These are phyloP conservation scores for Przewalskia tangutica DNA, from an alignment of 257 asterid genomes.

Conservation along the genomic window DNA sequence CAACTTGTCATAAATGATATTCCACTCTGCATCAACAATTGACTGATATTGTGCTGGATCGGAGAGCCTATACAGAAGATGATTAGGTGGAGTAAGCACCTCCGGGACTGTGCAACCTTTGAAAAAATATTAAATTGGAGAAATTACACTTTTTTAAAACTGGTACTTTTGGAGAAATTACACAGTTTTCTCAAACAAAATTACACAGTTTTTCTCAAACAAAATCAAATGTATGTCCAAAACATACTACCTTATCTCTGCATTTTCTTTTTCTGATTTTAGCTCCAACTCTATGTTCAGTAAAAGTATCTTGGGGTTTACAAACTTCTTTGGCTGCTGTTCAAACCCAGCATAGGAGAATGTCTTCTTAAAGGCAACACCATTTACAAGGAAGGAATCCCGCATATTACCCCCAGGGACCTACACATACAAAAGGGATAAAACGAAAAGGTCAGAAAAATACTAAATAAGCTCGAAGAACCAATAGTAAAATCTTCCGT, in stretches of 20 bases:
- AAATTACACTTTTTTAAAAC: background rate
- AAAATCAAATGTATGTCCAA: background rate
- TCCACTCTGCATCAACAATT: slow-evolving; percentile 96
- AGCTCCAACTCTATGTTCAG: slow-evolving; percentile 91
- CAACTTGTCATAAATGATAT: slow-evolving; percentile 80
- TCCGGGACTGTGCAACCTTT: background rate
- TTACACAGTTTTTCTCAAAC: background rate
- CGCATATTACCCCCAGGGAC: slow-evolving; percentile 99
- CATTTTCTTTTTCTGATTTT: slow-evolving; percentile 97
- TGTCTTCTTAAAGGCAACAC: slow-evolving; percentile 98
- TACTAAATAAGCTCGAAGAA: background rate
- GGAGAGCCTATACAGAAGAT: slow-evolving; percentile 46
- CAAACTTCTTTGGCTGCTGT: slow-evolving; percentile 89
- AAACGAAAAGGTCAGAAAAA: background rate
- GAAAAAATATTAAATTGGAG: background rate
- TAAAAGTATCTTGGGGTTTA: slow-evolving; percentile 70
- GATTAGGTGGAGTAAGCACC: slow-evolving; percentile 7
- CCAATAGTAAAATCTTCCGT: background rate
- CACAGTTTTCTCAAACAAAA: background rate
- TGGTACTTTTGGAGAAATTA: too few species aligned
- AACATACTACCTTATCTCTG: slow-evolving; percentile 76
- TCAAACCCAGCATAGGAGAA: slow-evolving; percentile 99
- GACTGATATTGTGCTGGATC: slow-evolving; percentile 91
- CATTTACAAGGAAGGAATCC: slow-evolving; percentile 92
- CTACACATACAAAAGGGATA: slow-evolving; percentile 26